Conservation (phyloP, 2,329 filamentous ascomycete species). For the Podosphaera leucotricha region DNA sequence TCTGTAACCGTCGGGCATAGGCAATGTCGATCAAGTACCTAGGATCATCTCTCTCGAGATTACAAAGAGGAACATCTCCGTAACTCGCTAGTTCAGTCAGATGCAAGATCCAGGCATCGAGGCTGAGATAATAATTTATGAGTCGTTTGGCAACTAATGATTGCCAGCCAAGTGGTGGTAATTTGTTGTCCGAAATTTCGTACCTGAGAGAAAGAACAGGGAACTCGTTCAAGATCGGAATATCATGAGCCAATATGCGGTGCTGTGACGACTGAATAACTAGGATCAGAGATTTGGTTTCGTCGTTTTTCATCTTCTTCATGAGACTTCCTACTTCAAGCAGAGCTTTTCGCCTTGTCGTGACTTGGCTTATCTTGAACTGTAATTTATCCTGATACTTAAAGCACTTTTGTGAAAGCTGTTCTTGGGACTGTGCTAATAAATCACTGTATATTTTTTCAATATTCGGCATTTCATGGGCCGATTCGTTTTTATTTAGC, state of each 20-base stretch:
- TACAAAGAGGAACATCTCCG: slow-evolving; percentile 84
- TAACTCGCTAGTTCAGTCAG: slow-evolving; percentile 72
- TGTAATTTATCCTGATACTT: slow-evolving; percentile 66
- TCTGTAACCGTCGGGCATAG: slow-evolving; percentile 72
- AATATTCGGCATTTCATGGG: slow-evolving; percentile 70
- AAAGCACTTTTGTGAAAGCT: slow-evolving; percentile 59
- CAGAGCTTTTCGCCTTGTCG: slow-evolving; percentile 68
- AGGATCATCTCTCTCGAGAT: slow-evolving; percentile 82
- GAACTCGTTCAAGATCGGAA: slow-evolving; percentile 63
- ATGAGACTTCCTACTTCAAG: slow-evolving; percentile 71
- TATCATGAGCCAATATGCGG: slow-evolving; percentile 57
- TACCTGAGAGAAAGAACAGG: slow-evolving; percentile 62
- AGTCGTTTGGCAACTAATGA: slow-evolving; percentile 65
- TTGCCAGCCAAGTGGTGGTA: slow-evolving; percentile 89
- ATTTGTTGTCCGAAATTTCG: slow-evolving; percentile 60
- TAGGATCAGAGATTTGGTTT: slow-evolving; percentile 55
- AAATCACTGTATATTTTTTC: slow-evolving; percentile 70
- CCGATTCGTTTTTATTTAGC: slow-evolving; percentile 53
- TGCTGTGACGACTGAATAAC: slow-evolving; percentile 80
- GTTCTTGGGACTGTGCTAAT: slow-evolving; percentile 37
- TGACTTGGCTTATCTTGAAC: slow-evolving; percentile 73
- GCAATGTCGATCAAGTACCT: slow-evolving; percentile 88
- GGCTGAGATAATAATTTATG: slow-evolving; percentile 70
- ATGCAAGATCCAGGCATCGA: slow-evolving; percentile 84
- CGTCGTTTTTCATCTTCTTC: slow-evolving; percentile 76